Evolutionary conservation across 768 basidiomycete species (phyloP), one percentile per base, ranked within the genome.

Genomic region (Mycena filopes): DNA sequence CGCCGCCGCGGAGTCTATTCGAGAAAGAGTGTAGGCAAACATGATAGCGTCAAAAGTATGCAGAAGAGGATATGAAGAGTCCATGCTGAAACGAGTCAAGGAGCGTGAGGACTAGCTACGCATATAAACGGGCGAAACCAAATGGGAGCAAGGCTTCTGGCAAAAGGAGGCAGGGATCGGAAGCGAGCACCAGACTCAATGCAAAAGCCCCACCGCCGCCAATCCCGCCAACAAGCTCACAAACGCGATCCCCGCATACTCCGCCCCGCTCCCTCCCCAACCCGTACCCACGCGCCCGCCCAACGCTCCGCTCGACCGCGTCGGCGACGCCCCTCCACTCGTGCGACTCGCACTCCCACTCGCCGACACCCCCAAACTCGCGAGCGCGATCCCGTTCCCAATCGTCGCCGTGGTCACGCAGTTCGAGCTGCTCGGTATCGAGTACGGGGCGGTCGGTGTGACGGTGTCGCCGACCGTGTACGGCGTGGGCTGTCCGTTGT

Each of bases 401-500:
- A 83, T 76, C 18, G 78, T 77, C n/a, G 77, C 40, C 9, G 75
- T 76, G 13, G 79, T 82, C 45, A 66, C 73, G 62, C 82, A 83
- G 69, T 80, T 82, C 28, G 78, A 80, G 25, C 81, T 82, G 16
- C 73, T 75, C 3, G 82, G 82, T 2, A 76, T 82, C 50, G 69
- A 73, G 62, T 71, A 76, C 0, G 79, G 72, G 3, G 76, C 75
- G 20, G 74, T 62, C 11, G 82, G 82, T 8, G 82, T 83, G 36
- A 75, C 63, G 20, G 75, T 74, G 60, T 79, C 78, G 16, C 82
- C 82, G 56, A 82, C 76, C 21, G 82, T 83, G 71, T 81, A 82
- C 13, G 57, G 18, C 12, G 62, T 60, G 7, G 61, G 20, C 21
- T 49, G n/a, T 6, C 75, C 69, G 28, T 73, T 66, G 15, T 79